Conservation (phyloP, 2,329 filamentous ascomycete species). For the Fusarium liriodendri region DNA sequence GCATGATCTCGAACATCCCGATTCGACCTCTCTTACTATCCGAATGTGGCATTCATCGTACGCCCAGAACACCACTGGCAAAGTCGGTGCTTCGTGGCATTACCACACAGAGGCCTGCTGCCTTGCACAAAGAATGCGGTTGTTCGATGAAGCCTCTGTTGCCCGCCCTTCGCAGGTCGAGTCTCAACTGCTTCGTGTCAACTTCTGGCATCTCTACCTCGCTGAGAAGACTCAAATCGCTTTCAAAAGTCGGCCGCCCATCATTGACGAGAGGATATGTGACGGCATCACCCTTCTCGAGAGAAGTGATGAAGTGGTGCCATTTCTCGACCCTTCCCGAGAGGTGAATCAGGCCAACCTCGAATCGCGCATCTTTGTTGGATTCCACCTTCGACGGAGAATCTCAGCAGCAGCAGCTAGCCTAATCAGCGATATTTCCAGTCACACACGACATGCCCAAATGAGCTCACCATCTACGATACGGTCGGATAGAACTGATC, state of each 20-base stretch:
- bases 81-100: not conserved
- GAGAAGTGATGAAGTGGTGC: not conserved
- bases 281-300: not conserved
- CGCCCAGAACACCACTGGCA: not conserved
- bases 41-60: slow-evolving; percentile 1
- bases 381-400: not conserved
- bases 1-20: not conserved
- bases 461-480: not conserved
- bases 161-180: not conserved
- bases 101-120: not conserved
- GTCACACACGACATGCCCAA: not conserved
- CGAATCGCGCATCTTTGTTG: not conserved
- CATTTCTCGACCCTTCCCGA: not conserved
- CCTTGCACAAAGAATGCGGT: not conserved
- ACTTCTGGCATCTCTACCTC: not conserved
- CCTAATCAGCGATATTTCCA: not conserved
- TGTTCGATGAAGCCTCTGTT: not conserved
- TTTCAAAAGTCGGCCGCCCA: not conserved
- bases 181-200: not conserved
- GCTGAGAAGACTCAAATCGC: not conserved
- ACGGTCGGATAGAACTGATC: rapidly evolving
- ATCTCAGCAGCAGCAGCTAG: not conserved
- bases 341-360: not conserved
- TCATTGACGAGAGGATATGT: not conserved
- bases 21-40: not conserved